Evolutionary conservation across 2,329 filamentous ascomycete genomes (phyloP).

Genomic region (Botrytis elliptica): DNA sequence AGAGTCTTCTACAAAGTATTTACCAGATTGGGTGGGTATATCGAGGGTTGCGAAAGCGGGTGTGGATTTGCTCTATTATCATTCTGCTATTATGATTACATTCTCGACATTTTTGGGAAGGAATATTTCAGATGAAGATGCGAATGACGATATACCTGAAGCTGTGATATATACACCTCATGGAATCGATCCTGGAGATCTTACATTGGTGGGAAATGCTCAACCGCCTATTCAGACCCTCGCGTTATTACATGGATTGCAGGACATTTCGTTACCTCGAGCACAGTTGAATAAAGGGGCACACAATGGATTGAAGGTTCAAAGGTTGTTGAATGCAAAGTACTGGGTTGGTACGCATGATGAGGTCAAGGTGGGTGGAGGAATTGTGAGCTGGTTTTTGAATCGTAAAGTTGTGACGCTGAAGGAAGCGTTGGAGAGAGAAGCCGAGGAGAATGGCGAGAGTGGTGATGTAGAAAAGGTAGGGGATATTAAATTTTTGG

Average conservation of each 20-base stretch:
- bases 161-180: slow-evolving; percentile 65
- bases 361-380: slow-evolving; percentile 59
- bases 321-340: slow-evolving; percentile 50
- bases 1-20: slow-evolving; percentile 29
- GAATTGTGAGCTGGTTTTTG: slow-evolving; percentile 55
- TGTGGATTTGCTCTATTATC: slow-evolving; percentile 57
- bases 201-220: slow-evolving; percentile 46
- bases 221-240: slow-evolving; percentile 51
- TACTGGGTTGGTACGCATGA: slow-evolving; percentile 69
- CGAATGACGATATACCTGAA: slow-evolving; percentile 44
- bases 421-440: slow-evolving; percentile 44
- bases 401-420: slow-evolving; percentile 46
- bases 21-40: slow-evolving; percentile 63
- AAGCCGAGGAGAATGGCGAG: slow-evolving; percentile 31
- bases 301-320: slow-evolving; percentile 58
- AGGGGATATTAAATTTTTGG: slow-evolving; percentile 28
- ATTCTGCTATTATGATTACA: slow-evolving; percentile 59
- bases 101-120: slow-evolving; percentile 43
- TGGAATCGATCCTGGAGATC: slow-evolving; percentile 51
- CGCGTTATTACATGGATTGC: slow-evolving; percentile 62
- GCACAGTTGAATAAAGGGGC: slow-evolving; percentile 64
- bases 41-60: slow-evolving; percentile 53
- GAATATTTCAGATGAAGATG: slow-evolving; percentile 27
- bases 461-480: slow-evolving; percentile 22
- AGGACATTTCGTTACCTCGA: slow-evolving; percentile 51